Evolutionary conservation across 192 early-diverging fungal genomes (phyloP).

Genomic region (Linnemannia zychae): DNA sequence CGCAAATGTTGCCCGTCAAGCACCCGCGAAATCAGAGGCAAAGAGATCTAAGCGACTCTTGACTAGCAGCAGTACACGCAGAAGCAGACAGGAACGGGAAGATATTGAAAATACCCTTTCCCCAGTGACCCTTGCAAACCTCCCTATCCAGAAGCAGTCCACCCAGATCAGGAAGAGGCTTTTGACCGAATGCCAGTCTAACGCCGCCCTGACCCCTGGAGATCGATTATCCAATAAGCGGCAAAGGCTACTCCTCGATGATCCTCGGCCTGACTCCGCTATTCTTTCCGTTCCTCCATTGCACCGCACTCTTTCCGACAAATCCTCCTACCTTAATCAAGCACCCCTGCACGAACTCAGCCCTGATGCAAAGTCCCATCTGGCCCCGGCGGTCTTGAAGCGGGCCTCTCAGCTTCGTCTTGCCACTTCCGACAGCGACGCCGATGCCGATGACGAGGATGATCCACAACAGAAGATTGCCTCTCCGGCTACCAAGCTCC

Average conservation of each 20-base stretch:
- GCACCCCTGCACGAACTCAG: constrained; percentile 2
- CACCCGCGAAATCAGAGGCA: constrained; percentile 13
- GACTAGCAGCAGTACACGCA: constrained; percentile 13
- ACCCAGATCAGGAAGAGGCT: constrained; percentile 37
- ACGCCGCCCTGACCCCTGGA: constrained; percentile 4
- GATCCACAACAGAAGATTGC: not conserved
- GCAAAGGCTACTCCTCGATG: constrained; percentile 21
- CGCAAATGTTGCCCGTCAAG: constrained; percentile 21
- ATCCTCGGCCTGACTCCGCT: constrained; percentile 1
- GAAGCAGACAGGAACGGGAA: constrained; percentile 23
- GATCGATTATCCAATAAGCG: constrained; percentile 16
- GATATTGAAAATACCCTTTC: constrained; percentile 27
- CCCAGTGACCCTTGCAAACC: constrained; percentile 18
- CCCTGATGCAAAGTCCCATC: constrained; percentile 14
- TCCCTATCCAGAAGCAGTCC: constrained; percentile 44
- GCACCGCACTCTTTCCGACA: constrained; percentile 47
- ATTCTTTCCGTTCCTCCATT: constrained; percentile 15
- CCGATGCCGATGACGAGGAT: constrained; percentile 36
- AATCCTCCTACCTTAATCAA: constrained; percentile 40
- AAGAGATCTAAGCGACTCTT: constrained; percentile 16
- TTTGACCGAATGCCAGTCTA: constrained; percentile 24
- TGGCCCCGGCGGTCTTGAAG: constrained; percentile 15
- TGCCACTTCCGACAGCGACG: constrained; percentile 30
- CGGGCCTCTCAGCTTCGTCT: constrained; percentile 12
- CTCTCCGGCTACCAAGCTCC: not conserved